Percentiles rank a stretch among this genome's conserved stretches.
phyloP scores from a whole-genome alignment of 495 filamentous ascomycete species.

The Venustampulla echinocandica region DNA sequence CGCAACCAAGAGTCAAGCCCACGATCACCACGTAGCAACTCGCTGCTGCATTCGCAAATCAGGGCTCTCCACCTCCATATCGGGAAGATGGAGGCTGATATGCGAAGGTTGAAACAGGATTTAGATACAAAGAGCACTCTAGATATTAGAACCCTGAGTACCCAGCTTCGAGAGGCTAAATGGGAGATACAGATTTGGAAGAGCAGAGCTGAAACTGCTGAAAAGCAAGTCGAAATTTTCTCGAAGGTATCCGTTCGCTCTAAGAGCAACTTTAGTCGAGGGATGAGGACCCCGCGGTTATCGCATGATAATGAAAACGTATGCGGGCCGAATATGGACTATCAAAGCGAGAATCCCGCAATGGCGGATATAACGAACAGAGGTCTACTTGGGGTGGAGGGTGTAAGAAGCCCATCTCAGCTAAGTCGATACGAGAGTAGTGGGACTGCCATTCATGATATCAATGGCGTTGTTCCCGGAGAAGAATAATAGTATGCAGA shows the following conservation, averaged over 20 bases:
- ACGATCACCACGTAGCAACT: constrained; percentile 21
- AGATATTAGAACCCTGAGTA: constrained; percentile 34
- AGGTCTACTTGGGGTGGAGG: constrained; percentile 11
- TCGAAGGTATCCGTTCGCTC: neutral
- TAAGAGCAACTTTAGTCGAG: constrained; percentile 1
- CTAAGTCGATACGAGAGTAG: too few relatives aligned
- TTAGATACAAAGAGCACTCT: constrained; percentile 30
- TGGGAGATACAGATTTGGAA: constrained; percentile 39
- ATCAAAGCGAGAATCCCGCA: neutral
- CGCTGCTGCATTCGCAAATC: constrained; percentile 37
- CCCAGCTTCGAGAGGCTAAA: constrained; percentile 35
- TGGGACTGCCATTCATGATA: constrained; percentile 12
- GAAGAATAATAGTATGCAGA: too few relatives aligned
- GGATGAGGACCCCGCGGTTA: neutral
- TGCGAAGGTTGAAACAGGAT: constrained; percentile 30
- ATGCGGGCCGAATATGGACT: constrained; percentile 1
- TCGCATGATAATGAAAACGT: neutral
- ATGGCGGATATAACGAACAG: constrained; percentile 2
- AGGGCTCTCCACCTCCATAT: constrained; percentile 36
- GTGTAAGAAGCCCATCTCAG: constrained; percentile 4
- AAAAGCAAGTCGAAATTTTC: constrained; percentile 35
- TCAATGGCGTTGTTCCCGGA: neutral
- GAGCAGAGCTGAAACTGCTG: constrained; percentile 39
- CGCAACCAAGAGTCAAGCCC: neutral
- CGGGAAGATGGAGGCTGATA: constrained; percentile 31